Evolutionary conservation across 2,329 filamentous ascomycete species (phyloP), one percentile per base, ranked within the genome.

Genomic region (Aspergillus clavatus): DNA sequence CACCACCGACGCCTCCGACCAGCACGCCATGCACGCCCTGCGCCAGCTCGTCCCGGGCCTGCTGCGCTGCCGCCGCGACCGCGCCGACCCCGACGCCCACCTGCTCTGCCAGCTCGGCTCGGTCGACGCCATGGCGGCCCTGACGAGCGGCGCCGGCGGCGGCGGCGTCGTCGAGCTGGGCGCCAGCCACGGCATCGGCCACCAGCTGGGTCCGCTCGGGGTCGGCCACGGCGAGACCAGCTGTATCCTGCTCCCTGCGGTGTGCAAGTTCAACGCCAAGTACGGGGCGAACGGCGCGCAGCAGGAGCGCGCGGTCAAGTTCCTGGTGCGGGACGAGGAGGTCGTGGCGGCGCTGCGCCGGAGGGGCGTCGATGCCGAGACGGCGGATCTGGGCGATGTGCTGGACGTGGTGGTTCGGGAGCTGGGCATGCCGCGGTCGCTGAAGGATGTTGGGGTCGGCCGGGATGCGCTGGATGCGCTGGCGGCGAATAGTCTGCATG

Each of bases 211-310:
- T 0, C 78, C 78, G 0, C 58, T 78, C 3, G 79, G 79, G 0
- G 79, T 82, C 2, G 74, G 76, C 0, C 79, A 83, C 55, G 80
- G 80, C 8, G 78, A 81, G 59, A 83, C 79, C 22, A 79, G 75
- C 52, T 83, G 74, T 56, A 73, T 77, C 37, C 66, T 79, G 44
- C 67, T 76, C 27, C 78, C 79, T 0, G 71, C 74, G 0, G 78
- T 83, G 5, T 76, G 76, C 56, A 77, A 75, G 55, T 82, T 70
- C 55, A 83, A 82, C 46, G 65, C 67, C 2, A 59, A 56, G 27
- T 59, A 69, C 39, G 70, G 70, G 5, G 67, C 68, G 2, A 73
- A 72, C 23, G 59, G 61, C 7, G 66, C 68, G 7, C 62, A 69
- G 14, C 77, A 79, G 58, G 54, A 59, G 7, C 61, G 60, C 2